These are phyloP conservation scores for Populus alba DNA, from an alignment of 345 rosid genomes.

Conservation along the genomic window DNA sequence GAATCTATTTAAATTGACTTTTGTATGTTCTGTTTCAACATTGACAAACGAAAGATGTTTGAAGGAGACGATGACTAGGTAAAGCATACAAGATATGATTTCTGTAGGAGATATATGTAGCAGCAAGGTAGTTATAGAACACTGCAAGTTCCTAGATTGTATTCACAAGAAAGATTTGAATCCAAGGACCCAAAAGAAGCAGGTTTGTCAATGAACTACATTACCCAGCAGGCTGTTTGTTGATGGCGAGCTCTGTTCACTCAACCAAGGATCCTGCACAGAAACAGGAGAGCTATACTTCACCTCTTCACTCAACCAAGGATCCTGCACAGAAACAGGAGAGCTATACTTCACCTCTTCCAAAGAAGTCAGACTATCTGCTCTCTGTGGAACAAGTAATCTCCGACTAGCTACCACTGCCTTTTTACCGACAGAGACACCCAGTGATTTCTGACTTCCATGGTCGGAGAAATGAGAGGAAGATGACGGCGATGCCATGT, in stretches of 20 bases:
- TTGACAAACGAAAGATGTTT: not conserved
- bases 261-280: slow-evolving; percentile 75
- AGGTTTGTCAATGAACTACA: slow-evolving; percentile 39
- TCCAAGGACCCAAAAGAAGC: not conserved
- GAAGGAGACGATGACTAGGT: not conserved
- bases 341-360: slow-evolving; percentile 55
- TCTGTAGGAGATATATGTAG: not conserved
- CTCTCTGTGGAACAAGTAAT: slow-evolving; percentile 33
- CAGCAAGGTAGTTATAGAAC: not conserved
- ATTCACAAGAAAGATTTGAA: slow-evolving; percentile 6
- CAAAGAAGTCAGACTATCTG: slow-evolving; percentile 33
- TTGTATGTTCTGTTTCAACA: not conserved
- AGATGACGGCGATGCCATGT: slow-evolving; percentile 42
- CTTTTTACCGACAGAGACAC: slow-evolving; percentile 31
- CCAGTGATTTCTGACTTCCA: slow-evolving; percentile 44
- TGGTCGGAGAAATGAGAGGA: slow-evolving; percentile 51
- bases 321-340: slow-evolving; percentile 70
- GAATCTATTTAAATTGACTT: not conserved
- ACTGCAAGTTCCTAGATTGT: not conserved
- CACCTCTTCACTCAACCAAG: slow-evolving; percentile 67
- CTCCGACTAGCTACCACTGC: slow-evolving; percentile 38
- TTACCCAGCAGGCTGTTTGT: slow-evolving; percentile 64
- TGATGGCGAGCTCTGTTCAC: slow-evolving; percentile 86
- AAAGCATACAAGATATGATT: not conserved
- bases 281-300: slow-evolving; percentile 63